Base-by-base conservation (phyloP, 2,329 filamentous ascomycete species). In the Neonectria punicea region DNA sequence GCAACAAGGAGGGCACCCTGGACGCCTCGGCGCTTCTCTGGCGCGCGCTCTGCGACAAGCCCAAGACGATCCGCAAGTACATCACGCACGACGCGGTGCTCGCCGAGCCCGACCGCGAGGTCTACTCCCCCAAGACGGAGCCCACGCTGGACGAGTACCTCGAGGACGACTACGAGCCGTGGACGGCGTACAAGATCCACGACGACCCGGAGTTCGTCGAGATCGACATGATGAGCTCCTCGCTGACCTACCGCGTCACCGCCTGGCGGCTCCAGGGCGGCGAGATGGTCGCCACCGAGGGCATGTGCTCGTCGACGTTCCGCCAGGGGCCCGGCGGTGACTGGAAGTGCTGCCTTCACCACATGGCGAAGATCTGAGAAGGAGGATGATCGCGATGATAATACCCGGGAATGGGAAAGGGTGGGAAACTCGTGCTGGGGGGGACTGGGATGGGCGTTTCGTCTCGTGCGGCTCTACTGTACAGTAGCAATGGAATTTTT, bases 221-320 rank as follows among this genome's bases (percentile, higher is more conserved):
- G 74, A 75, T 79, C n/a, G 77, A 79, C 66, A 69, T 79, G 73
- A 79, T 79, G 77, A 74, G 71, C 64, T 72, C 74, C 7, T 71
- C 73, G 2, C 66, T 79, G 30, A 72, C 70, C 7, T 79, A 79
- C 65, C 68, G 71, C 22, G 76, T 79, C 34, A 79, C 77, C 18
- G 71, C 75, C 1, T 79, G 76, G 76, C 73, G 72, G 60, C 70
- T 78, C 51, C 63, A 72, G 46, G 61, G 57, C 5, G 71, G 70
- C n/a, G 65, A 78, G 70, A 76, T 79, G 69, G 61, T 70, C 6
- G 75, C 75, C 5, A 79, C 76, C 5, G 77, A 79, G 66, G 77
- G 70, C 5, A 73, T 77, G 67, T 78, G 76, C 65, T 75, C 76
- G 39, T 78, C 74, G 20, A 73, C 79, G 2, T 79, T 77, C 59